A percentile compares a stretch with the other conserved stretches of the same genome.
phyloP scores from a whole-genome alignment of 495 filamentous ascomycete species.

The Bathelium albidoporum region DNA sequence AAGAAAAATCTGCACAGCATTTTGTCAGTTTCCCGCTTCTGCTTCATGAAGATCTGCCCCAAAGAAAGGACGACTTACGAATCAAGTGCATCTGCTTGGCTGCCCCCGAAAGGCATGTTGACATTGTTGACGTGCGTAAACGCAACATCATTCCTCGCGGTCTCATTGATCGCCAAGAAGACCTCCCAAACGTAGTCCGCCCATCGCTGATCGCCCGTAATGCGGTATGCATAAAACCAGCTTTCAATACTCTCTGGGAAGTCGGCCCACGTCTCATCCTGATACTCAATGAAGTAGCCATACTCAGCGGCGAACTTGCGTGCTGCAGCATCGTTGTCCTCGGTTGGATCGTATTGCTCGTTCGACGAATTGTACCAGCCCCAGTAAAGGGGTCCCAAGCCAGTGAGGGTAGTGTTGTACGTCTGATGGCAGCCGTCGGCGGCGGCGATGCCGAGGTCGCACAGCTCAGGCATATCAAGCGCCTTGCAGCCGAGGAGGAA shows the following conservation, averaged over 20 bases:
- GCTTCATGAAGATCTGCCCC: not conserved
- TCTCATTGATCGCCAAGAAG: conserved; percentile 15
- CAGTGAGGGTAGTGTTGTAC: conserved; percentile 18
- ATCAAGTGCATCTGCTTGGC: conserved; percentile 9
- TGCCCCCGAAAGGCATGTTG: conserved; percentile 13
- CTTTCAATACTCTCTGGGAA: conserved; percentile 15
- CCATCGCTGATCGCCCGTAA: conserved; percentile 16
- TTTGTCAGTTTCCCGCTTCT: not conserved
- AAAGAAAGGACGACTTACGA: conserved; percentile 8
- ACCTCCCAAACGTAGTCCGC: conserved; percentile 15
- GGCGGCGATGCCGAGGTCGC: conserved; percentile 66
- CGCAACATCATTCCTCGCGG: conserved; percentile 11
- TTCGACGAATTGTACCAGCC: conserved; percentile 15
- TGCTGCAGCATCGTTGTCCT: conserved; percentile 9
- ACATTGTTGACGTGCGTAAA: conserved; percentile 16
- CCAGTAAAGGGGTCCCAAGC: conserved; percentile 25
- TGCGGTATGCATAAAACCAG: conserved; percentile 16
- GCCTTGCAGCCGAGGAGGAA: conserved; percentile 77
- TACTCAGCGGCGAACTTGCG: conserved; percentile 11
- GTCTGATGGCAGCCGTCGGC: conserved; percentile 20
- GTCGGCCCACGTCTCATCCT: conserved; percentile 11
- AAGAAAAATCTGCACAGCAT: conserved; percentile 46
- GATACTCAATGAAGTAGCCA: conserved; percentile 13
- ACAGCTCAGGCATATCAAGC: conserved; percentile 51
- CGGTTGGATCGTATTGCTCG: conserved; percentile 8